Percentiles rank a stretch among this genome's conserved stretches.
phyloP scores from a whole-genome alignment of 108 stramenopile genomes.

The Hondaea fermentalgiana region DNA sequence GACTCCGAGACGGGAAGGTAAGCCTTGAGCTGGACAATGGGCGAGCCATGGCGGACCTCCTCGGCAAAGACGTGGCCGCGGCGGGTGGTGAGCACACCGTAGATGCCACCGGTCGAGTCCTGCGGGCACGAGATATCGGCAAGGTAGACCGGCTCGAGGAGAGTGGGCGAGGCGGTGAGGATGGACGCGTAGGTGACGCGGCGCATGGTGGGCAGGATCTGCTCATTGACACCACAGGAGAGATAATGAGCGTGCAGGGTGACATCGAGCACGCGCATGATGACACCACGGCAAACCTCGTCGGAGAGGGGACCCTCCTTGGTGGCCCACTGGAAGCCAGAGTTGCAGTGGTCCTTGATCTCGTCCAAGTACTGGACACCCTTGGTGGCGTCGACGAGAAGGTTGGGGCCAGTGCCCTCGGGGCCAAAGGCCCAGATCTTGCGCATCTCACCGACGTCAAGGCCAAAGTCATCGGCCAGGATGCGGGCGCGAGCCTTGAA shows the following conservation, averaged over 20 bases:
- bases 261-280: constrained; percentile 97
- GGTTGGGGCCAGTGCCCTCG: constrained; percentile 95
- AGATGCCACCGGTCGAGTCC: constrained; percentile 98
- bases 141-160: constrained; percentile 97
- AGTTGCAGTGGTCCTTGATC: constrained; percentile 98
- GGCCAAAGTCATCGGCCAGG: constrained; percentile 87
- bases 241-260: constrained; percentile 99
- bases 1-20: constrained; percentile 99
- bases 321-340: constrained; percentile 97
- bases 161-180: constrained; percentile 75
- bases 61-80: constrained; percentile 98
- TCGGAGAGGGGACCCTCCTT: constrained; percentile 93
- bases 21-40: constrained; percentile 92
- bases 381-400: constrained; percentile 96
- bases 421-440: constrained; percentile 99
- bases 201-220: constrained; percentile 99
- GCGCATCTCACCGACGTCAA: constrained; percentile 93
- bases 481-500: constrained; percentile 82
- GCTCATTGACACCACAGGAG: too few relatives aligned
- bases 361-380: constrained; percentile 99
- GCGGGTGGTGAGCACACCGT: constrained; percentile 95
- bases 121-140: constrained; percentile 96
- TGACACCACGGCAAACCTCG: constrained; percentile 91
- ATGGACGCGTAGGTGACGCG: constrained; percentile 95
- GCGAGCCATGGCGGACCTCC: constrained; percentile 92